These are phyloP conservation scores for Aspergillus fumigatus DNA, from an alignment of 2,329 filamentous ascomycete genomes.

Conservation along the genomic window DNA sequence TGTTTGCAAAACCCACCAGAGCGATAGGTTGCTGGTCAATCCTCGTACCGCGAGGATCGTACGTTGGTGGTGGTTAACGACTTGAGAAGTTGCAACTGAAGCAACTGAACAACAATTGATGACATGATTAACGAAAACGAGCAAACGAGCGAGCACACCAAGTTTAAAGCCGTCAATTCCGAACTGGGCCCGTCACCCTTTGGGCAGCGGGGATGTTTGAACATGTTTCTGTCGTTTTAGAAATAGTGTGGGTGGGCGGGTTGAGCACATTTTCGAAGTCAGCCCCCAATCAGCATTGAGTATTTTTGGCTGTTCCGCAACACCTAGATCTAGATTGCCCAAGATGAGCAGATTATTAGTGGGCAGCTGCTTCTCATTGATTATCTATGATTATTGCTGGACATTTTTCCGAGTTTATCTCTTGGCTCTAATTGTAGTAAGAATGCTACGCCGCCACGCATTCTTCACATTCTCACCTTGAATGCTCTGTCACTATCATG, in stretches of 20 bases:
- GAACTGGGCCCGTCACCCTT: neutral
- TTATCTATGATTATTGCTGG: neutral
- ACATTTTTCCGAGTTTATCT: neutral
- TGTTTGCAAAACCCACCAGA: neutral
- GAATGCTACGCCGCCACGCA: neutral
- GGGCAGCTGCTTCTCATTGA: constrained; percentile 7
- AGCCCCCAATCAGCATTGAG: constrained; percentile 4
- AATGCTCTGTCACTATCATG: neutral
- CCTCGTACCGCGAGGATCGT: neutral
- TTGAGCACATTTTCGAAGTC: constrained; percentile 14
- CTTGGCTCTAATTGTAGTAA: neutral
- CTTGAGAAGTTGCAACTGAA: neutral
- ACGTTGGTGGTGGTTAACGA: neutral
- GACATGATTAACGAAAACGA: neutral
- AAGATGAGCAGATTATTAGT: constrained; percentile 10
- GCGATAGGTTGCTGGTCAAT: neutral
- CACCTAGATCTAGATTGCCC: neutral
- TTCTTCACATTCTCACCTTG: neutral
- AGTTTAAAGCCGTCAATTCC: neutral
- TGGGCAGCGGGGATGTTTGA: neutral
- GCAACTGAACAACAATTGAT: neutral
- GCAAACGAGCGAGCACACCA: neutral
- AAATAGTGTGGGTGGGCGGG: constrained; percentile 2
- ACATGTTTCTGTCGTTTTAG: neutral
- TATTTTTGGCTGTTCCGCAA: neutral